Base-by-base conservation (phyloP, 139 green algal species). In the Chlamydomonas sp. region DNA sequence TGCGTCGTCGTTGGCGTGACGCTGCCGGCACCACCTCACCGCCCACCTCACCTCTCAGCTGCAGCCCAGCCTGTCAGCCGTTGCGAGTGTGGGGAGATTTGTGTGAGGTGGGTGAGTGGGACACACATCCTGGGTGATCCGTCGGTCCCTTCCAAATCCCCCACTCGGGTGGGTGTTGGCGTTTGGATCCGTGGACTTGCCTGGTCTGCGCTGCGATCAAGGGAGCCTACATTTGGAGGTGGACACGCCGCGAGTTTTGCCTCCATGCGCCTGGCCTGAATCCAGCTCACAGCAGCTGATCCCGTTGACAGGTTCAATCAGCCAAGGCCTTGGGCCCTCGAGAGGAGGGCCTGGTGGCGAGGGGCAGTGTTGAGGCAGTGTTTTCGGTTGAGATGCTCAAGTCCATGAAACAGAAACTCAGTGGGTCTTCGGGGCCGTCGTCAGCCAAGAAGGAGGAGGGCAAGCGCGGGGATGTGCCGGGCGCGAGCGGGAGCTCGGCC, bases 391-490 rank as follows among this genome's bases (percentile, higher is more conserved):
- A 64, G 34, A 64, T 64, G 54, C 54, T 64, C 24, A 64, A 64
- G 54, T 64, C 54, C 54, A 64, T 64, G 54, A 64, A 64, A 26
- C 54, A 64, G 54, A 64, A 64, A 33, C 34, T 64, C 54, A 64
- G n/a, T n/a, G n/a, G n/a, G n/a, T n/a, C n/a, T n/a, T n/a, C n/a
- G n/a, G n/a, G n/a, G n/a, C n/a, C 54, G 22, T 64, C 54, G 16
- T 64, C 54, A 30, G 30, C 54, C 24, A 64, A 64, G 54, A 64
- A 64, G 26, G 54, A 64, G 8, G 54, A 22, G 24, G 24, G 24
- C 34, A 64, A 64, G 54, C 22, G 54, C 30, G 54, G 34, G 22
- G 54, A 64, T 64, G 54, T 26, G 13, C 43, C 43, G 20, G 30
- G 24, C 34, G 30, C 54, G 24, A 64, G 54, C 34, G 54, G 54